Evolutionary conservation across 371 early-diverging fungal species (phyloP).

Genomic region (Mortierella sp.): DNA sequence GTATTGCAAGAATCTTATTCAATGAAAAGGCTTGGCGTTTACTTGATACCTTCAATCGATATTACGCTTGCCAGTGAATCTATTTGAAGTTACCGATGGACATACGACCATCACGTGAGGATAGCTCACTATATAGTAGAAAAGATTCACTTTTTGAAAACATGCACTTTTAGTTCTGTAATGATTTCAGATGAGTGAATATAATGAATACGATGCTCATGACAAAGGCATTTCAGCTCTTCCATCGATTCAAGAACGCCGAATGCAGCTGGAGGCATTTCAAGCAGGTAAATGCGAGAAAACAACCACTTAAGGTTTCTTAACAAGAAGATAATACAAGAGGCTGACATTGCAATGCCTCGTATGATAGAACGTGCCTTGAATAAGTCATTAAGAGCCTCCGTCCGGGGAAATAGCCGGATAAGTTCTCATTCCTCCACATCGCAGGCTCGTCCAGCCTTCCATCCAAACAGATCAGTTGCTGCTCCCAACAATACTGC

Average conservation of each 20-base stretch:
- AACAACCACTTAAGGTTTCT: background rate
- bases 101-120: no score
- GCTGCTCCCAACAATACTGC: background rate
- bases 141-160: no score
- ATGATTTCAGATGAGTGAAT: background rate
- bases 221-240: slow-evolving; percentile 8
- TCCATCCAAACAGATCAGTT: slow-evolving; percentile 12
- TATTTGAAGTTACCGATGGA: no score
- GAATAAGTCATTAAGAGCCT: slow-evolving; percentile 35
- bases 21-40: no score
- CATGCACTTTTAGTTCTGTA: no score
- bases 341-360: background rate
- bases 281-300: slow-evolving; percentile 32
- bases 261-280: slow-evolving; percentile 42
- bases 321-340: background rate
- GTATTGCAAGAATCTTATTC: no score
- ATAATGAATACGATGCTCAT: slow-evolving; percentile 4
- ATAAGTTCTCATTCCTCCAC: background rate
- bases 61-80: no score
- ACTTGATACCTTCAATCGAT: no score
- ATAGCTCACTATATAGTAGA: no score
- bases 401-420: slow-evolving; percentile 13
- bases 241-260: slow-evolving; percentile 43
- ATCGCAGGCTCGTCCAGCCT: slow-evolving; percentile 6
- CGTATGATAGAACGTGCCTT: slow-evolving; percentile 32